phyloP scores from a whole-genome alignment of 2,329 filamentous ascomycete species.

The Aspergillus viridinutans region DNA sequence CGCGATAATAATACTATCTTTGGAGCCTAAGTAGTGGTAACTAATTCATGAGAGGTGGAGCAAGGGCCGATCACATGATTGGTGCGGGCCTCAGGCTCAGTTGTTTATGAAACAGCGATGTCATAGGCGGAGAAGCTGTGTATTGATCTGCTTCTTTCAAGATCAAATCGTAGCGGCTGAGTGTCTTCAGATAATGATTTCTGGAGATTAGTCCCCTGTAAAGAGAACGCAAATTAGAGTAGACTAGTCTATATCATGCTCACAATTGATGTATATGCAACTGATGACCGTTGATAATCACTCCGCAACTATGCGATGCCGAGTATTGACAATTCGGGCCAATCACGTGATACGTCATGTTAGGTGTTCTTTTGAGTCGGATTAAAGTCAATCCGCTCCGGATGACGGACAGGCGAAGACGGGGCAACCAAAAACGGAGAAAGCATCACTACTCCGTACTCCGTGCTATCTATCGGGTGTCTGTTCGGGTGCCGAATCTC shows the following conservation, averaged over 20 bases:
- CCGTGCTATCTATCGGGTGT: neutral
- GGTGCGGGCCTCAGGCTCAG: neutral
- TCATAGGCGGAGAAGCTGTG: conserved; percentile 3
- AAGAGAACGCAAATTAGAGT: neutral
- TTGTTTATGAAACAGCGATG: conserved; percentile 8
- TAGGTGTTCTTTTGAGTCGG: conserved; percentile 17
- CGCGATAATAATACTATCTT: conserved; percentile 6
- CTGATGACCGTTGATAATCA: neutral
- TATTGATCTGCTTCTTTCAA: neutral
- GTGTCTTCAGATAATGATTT: neutral
- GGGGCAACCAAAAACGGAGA: neutral
- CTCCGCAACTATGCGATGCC: neutral
- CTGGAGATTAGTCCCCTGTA: neutral
- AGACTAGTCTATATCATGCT: neutral
- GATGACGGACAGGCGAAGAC: conserved; percentile 6
- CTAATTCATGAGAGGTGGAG: conserved; percentile 12
- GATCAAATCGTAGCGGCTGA: neutral
- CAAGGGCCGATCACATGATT: conserved; percentile 18
- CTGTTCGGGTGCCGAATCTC: neutral
- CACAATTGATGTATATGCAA: neutral
- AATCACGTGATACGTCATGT: conserved; percentile 8
- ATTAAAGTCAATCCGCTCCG: conserved; percentile 7
- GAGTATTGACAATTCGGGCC: neutral
- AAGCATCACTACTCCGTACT: conserved; percentile 1
- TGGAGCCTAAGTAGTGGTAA: conserved; percentile 14